A percentile compares a stretch with the other conserved stretches of the same genome.
phyloP scores from a whole-genome alignment of 768 basidiomycete genomes.

The Russula foetens region DNA sequence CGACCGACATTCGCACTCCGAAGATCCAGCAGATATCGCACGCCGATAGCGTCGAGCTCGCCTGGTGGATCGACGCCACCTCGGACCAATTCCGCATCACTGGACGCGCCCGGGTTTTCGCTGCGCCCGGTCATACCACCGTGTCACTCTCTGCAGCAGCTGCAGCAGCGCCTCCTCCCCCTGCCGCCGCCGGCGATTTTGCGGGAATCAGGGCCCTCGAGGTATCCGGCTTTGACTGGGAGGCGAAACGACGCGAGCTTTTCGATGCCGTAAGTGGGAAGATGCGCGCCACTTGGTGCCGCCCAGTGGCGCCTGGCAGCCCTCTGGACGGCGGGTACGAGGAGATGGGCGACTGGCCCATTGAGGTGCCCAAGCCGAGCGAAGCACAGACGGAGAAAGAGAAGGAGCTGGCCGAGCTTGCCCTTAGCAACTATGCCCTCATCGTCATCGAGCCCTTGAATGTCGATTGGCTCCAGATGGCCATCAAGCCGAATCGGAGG shows the following conservation, averaged over 20 bases:
- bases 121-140: conserved; percentile 39
- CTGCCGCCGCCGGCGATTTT: conserved; percentile 14
- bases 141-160: conserved; percentile 15
- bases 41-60: conserved; percentile 47
- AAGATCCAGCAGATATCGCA: conserved; percentile 53
- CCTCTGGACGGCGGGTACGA: conserved; percentile 43
- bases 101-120: conserved; percentile 49
- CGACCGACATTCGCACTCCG: conserved; percentile 65
- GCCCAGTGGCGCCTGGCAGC: conserved; percentile 59
- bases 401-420: conserved; percentile 40
- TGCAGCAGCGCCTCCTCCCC: no score
- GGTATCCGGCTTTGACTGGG: conserved; percentile 48
- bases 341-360: conserved; percentile 56
- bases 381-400: conserved; percentile 34
- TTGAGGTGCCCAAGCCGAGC: conserved; percentile 38
- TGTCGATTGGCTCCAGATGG: conserved; percentile 64
- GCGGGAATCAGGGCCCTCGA: conserved; percentile 20
- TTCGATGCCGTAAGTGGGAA: conserved; percentile 52
- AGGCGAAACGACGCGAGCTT: conserved; percentile 46
- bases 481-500: conserved; percentile 47
- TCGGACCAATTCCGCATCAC: conserved; percentile 68
- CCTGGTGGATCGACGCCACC: conserved; percentile 65
- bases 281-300: conserved; percentile 67
- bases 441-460: conserved; percentile 61
- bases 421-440: conserved; percentile 62